Percentiles rank a stretch among this genome's conserved stretches.
Evolutionary conservation across 306 rosid genomes (phyloP).

Genomic region (Abrus precatorius): DNA sequence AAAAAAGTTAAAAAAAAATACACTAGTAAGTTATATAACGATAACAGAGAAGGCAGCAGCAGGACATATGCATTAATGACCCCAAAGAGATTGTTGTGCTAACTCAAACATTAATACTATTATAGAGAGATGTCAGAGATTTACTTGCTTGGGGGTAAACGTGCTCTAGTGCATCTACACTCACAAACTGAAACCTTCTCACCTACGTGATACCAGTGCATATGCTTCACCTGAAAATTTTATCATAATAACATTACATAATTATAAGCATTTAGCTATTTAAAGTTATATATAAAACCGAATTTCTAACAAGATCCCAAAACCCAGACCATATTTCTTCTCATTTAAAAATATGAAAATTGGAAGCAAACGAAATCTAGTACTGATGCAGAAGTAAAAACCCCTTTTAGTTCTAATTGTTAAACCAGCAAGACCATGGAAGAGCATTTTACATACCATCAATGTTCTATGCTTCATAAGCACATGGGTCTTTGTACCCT

Average conservation of each 20-base stretch:
- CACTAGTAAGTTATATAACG: constrained; percentile 3
- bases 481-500: constrained; percentile 81
- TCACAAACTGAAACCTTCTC: constrained; percentile 85
- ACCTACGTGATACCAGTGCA: constrained; percentile 88
- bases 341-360: constrained; percentile 27
- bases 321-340: constrained; percentile 39
- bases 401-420: constrained; percentile 8
- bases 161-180: constrained; percentile 94
- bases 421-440: constrained; percentile 39
- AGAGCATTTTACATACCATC: constrained; percentile 67
- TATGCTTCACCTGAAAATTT: constrained; percentile 83
- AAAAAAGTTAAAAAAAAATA: background rate
- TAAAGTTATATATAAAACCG: constrained; percentile 28
- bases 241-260: constrained; percentile 30
- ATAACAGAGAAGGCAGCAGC: constrained; percentile 26
- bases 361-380: background rate
- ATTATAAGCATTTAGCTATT: constrained; percentile 33
- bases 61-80: constrained; percentile 24
- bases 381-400: constrained; percentile 31
- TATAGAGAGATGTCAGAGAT: constrained; percentile 46
- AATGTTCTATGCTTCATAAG: constrained; percentile 93
- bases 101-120: constrained; percentile 40
- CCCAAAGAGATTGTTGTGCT: constrained; percentile 37
- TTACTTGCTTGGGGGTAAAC: constrained; percentile 96
- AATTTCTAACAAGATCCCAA: constrained; percentile 30